Percentiles rank a stretch among this genome's conserved stretches.
phyloP scores from a whole-genome alignment of 2,329 filamentous ascomycete species.

The Botrytis fragariae region DNA sequence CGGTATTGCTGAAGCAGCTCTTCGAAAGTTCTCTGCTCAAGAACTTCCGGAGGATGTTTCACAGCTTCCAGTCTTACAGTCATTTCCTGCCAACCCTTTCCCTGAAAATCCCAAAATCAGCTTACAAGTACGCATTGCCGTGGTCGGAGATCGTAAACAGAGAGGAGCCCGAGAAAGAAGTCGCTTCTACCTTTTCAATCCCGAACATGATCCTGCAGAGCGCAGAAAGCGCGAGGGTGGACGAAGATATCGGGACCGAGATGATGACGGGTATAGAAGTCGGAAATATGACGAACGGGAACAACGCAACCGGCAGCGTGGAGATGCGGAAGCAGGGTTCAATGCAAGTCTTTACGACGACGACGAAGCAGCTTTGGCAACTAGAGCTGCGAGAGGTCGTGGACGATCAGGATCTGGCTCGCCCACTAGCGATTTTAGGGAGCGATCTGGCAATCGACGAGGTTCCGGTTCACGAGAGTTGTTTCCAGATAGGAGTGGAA shows the following conservation, averaged over 20 bases:
- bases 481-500: constrained; percentile 48
- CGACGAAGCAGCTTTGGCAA: constrained; percentile 43
- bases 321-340: constrained; percentile 57
- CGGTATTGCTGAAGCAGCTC: constrained; percentile 51
- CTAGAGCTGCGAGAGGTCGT: constrained; percentile 37
- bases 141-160: constrained; percentile 75
- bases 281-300: constrained; percentile 45
- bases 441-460: constrained; percentile 15
- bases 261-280: constrained; percentile 45
- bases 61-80: constrained; percentile 58
- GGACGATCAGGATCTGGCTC: constrained; percentile 37
- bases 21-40: constrained; percentile 50
- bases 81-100: constrained; percentile 67
- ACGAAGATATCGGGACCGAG: constrained; percentile 61
- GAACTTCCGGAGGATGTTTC: constrained; percentile 51
- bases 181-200: constrained; percentile 88
- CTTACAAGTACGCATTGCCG: constrained; percentile 71
- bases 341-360: constrained; percentile 84
- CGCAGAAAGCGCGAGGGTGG: constrained; percentile 57
- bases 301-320: constrained; percentile 42
- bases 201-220: constrained; percentile 81
- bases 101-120: constrained; percentile 65
- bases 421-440: constrained; percentile 37
- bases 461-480: constrained; percentile 53
- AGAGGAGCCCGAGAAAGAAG: constrained; percentile 76